Evolutionary conservation across 179 eudicot species (phyloP), one percentile per base, ranked within the genome.

Genomic region (Beta corolliflora): DNA sequence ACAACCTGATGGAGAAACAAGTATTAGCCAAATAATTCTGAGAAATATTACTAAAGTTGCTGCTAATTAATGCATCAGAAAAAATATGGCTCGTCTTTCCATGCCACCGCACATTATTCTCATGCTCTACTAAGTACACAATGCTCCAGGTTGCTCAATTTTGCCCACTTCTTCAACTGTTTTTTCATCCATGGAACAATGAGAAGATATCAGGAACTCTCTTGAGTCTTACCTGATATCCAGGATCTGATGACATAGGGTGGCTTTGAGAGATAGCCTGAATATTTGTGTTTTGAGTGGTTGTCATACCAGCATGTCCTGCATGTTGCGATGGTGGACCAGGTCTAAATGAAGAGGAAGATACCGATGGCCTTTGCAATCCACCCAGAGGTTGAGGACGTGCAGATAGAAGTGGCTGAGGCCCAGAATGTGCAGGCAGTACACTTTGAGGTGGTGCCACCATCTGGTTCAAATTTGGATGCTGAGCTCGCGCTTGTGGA

Each of bases 401-500:
- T 25, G 82, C 45, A 67, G 88, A 73, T 69, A 88, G 83, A 80
- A 83, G 78, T 6, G 83, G 50, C 31, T 87, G 81, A 78, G 77
- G 77, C 75, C 91, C 91, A 73, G 92, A 76, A 74, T 80, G 87
- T 46, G 60, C 84, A 1, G 88, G 86, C 75, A 83, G 50, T 50
- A 72, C 63, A 70, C 73, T 82, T 80, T 93, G 89, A 13, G 84
- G 84, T 36, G 85, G 65, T 48, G 78, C 85, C 59, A 83, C 86
- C 75, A 84, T 81, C 79, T 87, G 93, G 75, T 81, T 80, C 46
- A 69, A 77, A 83, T 64, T 90, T 68, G 91, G 89, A 75, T 77
- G 85, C 74, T 85, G 98, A 81, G 81, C 76, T 77, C 84, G 91
- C 75, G 85, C 83, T 75, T 89, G 92, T 63, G 82, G 67, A 54